These are phyloP conservation scores for Monosporascus sp. DNA, from an alignment of 2,329 filamentous ascomycete genomes.

Conservation along the genomic window DNA sequence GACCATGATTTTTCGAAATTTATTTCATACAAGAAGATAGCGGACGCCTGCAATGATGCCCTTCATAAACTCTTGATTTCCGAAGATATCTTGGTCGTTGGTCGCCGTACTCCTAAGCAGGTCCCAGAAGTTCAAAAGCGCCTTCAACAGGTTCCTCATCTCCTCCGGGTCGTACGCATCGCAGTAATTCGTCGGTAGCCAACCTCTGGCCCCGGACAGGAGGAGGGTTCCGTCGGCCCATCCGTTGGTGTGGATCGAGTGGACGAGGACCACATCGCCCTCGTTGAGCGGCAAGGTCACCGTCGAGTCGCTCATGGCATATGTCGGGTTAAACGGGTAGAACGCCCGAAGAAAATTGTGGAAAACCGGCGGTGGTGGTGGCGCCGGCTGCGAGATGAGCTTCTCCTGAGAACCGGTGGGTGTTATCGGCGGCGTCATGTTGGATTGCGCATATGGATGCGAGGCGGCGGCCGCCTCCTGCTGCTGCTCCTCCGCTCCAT, in stretches of 20 bases:
- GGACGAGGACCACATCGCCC: constrained; percentile 88
- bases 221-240: constrained; percentile 96
- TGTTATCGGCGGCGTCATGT: constrained; percentile 75
- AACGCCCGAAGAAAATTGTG: constrained; percentile 94
- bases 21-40: constrained; percentile 70
- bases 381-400: constrained; percentile 36
- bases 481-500: constrained; percentile 19
- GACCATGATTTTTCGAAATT: background rate
- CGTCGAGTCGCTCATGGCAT: constrained; percentile 73
- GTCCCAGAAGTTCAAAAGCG: constrained; percentile 89
- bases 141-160: constrained; percentile 79
- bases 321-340: constrained; percentile 82
- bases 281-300: constrained; percentile 85
- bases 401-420: constrained; percentile 65
- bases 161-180: constrained; percentile 87
- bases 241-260: constrained; percentile 95
- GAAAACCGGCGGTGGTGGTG: constrained; percentile 49
- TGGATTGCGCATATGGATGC: constrained; percentile 44
- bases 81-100: constrained; percentile 73
- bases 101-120: constrained; percentile 72
- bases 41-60: constrained; percentile 91
- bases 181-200: constrained; percentile 98
- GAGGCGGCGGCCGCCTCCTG: constrained; percentile 24
- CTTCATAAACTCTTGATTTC: constrained; percentile 90
- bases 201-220: constrained; percentile 79